These are phyloP conservation scores for Trifolium repens DNA, from an alignment of 306 rosid species.

Conservation along the genomic window DNA sequence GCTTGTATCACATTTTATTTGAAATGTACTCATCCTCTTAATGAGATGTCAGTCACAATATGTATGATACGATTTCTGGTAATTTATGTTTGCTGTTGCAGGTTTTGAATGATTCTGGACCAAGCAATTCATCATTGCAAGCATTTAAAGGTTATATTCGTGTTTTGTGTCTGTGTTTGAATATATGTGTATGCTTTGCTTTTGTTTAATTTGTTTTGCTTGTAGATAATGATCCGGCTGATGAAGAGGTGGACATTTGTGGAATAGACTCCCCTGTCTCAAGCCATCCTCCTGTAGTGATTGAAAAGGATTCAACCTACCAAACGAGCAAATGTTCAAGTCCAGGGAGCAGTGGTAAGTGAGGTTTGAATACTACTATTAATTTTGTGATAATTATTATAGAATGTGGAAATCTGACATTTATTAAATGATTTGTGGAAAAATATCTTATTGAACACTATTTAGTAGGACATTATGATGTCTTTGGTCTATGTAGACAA, in stretches of 20 bases:
- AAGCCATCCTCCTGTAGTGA: slow-evolving; percentile 61
- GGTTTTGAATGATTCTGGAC: slow-evolving; percentile 62
- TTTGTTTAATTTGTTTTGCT: slow-evolving; percentile 31
- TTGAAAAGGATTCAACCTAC: slow-evolving; percentile 50
- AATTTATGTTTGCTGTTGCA: slow-evolving; percentile 38
- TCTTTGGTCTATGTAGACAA: not conserved
- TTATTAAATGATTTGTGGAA: slow-evolving; percentile 7
- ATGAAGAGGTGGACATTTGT: slow-evolving; percentile 71
- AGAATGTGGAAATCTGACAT: slow-evolving; percentile 14
- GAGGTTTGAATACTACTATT: slow-evolving; percentile 27
- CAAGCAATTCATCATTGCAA: slow-evolving; percentile 76
- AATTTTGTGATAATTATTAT: not conserved
- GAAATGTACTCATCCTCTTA: slow-evolving; percentile 7
- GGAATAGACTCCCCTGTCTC: slow-evolving; percentile 67
- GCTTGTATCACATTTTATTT: slow-evolving; percentile 30
- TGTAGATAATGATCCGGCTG: slow-evolving; percentile 60
- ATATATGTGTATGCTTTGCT: slow-evolving; percentile 8
- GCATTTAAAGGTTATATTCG: slow-evolving; percentile 66
- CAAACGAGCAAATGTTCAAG: slow-evolving; percentile 42
- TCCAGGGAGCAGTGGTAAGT: slow-evolving; percentile 55
- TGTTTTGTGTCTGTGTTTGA: slow-evolving; percentile 12
- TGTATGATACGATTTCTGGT: slow-evolving; percentile 17
- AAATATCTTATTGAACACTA: not conserved
- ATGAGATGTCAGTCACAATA: slow-evolving; percentile 25
- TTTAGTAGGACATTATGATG: not conserved